phyloP scores from a whole-genome alignment of 371 early-diverging fungal genomes.

The Rhizomucor pusillus region DNA sequence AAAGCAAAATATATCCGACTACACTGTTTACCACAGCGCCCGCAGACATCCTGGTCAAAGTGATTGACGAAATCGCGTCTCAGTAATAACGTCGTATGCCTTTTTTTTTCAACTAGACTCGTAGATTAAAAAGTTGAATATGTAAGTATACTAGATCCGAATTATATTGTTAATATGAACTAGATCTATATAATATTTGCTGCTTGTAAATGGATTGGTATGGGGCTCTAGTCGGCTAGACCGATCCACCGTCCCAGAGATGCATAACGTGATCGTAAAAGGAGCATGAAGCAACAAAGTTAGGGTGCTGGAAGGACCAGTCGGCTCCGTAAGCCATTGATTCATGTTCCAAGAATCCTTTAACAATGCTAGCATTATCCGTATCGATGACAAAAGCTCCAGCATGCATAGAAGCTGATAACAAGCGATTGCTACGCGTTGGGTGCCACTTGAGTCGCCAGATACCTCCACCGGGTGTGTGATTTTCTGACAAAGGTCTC shows the following conservation, averaged over 20 bases:
- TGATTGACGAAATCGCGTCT: conserved; percentile 24
- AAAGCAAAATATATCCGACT: conserved; percentile 82
- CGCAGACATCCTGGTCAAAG: conserved; percentile 47
- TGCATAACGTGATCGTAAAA: conserved; percentile 91
- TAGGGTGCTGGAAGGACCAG: conserved; percentile 65
- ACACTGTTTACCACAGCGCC: conserved; percentile 86
- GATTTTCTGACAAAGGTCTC: conserved; percentile 62
- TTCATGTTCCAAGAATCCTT: conserved; percentile 69
- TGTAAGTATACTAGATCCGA: no score
- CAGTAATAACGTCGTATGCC: neutral
- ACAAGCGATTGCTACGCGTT: conserved; percentile 48
- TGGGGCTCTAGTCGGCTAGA: no score
- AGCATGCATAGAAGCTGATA: conserved; percentile 89
- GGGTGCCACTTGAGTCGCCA: conserved; percentile 97
- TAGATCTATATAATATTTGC: no score
- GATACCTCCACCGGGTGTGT: conserved; percentile 81
- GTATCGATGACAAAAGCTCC: conserved; percentile 47
- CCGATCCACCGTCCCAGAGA: conserved; percentile 60
- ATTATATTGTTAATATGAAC: no score
- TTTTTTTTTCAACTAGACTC: no score
- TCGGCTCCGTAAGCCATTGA: conserved; percentile 92
- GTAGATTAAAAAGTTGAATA: no score
- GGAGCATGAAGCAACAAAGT: conserved; percentile 82
- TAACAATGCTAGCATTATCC: conserved; percentile 6
- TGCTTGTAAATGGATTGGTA: no score